These are phyloP conservation scores for Saposhnikovia divaricata DNA, from an alignment of 129 eudicot species.

Conservation along the genomic window DNA sequence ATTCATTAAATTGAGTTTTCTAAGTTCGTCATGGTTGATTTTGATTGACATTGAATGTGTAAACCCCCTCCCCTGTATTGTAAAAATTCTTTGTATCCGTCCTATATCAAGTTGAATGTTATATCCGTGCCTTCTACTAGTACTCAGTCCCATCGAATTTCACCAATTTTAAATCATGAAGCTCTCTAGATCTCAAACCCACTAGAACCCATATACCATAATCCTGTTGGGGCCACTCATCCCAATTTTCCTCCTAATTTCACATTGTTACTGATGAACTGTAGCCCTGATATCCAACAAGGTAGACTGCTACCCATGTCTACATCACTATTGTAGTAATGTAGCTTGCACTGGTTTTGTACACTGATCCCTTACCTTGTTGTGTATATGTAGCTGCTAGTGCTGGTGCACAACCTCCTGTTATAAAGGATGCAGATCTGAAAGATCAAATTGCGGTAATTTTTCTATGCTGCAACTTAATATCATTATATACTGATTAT, in stretches of 20 bases:
- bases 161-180: constrained; percentile 19
- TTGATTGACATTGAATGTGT: no score
- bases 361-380: constrained; percentile 12
- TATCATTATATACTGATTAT: neutral
- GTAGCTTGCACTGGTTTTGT: neutral
- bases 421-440: constrained; percentile 30
- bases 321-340: neutral
- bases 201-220: constrained; percentile 13
- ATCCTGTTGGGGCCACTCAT: constrained; percentile 34
- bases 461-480: constrained; percentile 10
- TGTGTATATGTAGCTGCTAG: constrained; percentile 15
- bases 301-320: constrained; percentile 24
- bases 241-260: constrained; percentile 73
- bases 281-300: constrained; percentile 38
- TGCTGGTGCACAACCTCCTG: constrained; percentile 22
- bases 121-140: constrained; percentile 31
- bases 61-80: no score
- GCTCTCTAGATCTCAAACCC: constrained; percentile 22
- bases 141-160: constrained; percentile 15
- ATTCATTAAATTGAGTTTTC: neutral
- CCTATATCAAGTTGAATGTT: no score
- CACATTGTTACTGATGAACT: constrained; percentile 53
- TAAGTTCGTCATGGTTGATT: neutral
- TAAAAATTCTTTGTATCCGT: no score
- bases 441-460: constrained; percentile 61